These are phyloP conservation scores for Colletotrichum musae DNA, from an alignment of 2,329 filamentous ascomycete genomes.

Conservation along the genomic window DNA sequence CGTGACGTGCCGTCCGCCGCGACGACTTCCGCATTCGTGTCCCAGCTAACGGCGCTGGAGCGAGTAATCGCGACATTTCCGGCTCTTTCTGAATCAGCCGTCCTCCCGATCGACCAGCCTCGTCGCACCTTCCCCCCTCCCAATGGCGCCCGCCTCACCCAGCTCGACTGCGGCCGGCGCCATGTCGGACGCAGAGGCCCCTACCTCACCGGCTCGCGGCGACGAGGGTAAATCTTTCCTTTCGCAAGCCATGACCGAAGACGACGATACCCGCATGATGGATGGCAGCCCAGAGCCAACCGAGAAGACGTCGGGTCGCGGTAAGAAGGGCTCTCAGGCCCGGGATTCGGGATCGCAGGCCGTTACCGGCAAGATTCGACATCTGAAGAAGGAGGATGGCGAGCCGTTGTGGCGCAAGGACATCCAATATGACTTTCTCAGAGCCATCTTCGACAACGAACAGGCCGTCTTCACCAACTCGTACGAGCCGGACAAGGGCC, in stretches of 20 bases:
- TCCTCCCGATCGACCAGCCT: conserved; percentile 28
- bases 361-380: conserved; percentile 79
- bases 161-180: conserved; percentile 52
- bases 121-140: conserved; percentile 8
- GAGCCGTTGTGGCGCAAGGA: conserved; percentile 89
- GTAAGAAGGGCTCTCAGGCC: conserved; percentile 53
- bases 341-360: conserved; percentile 54
- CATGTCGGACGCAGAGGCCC: conserved; percentile 62
- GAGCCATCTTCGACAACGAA: conserved; percentile 83
- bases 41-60: conserved; percentile 12
- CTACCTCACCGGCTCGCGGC: conserved; percentile 60
- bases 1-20: neutral
- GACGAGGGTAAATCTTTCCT: conserved; percentile 62
- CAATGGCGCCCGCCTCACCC: conserved; percentile 57
- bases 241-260: conserved; percentile 61
- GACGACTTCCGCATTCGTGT: conserved; percentile 31
- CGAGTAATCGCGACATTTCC: conserved; percentile 32
- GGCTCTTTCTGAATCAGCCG: conserved; percentile 22
- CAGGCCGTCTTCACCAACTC: conserved; percentile 88
- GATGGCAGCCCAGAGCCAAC: conserved; percentile 60
- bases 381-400: conserved; percentile 91
- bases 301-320: conserved; percentile 54
- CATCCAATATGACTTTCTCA: conserved; percentile 90
- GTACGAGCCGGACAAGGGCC: conserved; percentile 76
- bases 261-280: conserved; percentile 58